Base-by-base conservation (phyloP, 352 stramenopile species). In the Pythium diclinum region DNA sequence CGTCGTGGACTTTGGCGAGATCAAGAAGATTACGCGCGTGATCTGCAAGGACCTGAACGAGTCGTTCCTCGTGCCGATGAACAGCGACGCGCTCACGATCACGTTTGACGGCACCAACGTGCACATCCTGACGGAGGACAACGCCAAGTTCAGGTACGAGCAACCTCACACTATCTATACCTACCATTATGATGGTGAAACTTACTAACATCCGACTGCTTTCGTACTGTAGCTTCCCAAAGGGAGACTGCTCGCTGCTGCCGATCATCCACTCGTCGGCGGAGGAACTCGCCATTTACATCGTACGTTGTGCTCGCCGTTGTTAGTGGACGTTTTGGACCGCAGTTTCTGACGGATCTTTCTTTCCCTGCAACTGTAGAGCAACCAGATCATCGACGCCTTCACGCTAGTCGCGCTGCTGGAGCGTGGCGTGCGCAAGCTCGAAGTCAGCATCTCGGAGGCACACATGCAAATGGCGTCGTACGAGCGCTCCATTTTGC, bases 41-140 rank as follows among this genome's bases (percentile, higher is more conserved):
- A 89, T 99, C 53, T 99, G 97, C 78, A 98, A 98, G 73, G 79
- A 97, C 65, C 70, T 99, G 65, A 99, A 99, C 75, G 96, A 99
- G 75, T 95, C 95, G 36, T 99, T 99, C 71, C 78, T 99, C 8
- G 97, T 97, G 59, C 97, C 97, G 0, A 97, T 96, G 78, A 86
- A 96, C 59, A 98, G 92, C 55, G 87, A 98, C 67, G 93, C 95
- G 6, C 74, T 99, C 11, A 88, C 94, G 54, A 91, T 95, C 59
- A 84, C 89, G 19, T 94, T 91, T 59, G 80, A 94, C 55, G 83
- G 67, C 42, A 88, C 74, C n/a, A 96, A 91, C 65, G 89, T 98
- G 30, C 81, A 86, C 51, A 85, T 99, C 48, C 53, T 81, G 19
- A 99, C 95, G 56, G 92, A 99, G 75, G 97, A 99, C 71, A 95